Evolutionary conservation across 495 filamentous ascomycete species (phyloP).

Genomic region (Xylaria palmicola): DNA sequence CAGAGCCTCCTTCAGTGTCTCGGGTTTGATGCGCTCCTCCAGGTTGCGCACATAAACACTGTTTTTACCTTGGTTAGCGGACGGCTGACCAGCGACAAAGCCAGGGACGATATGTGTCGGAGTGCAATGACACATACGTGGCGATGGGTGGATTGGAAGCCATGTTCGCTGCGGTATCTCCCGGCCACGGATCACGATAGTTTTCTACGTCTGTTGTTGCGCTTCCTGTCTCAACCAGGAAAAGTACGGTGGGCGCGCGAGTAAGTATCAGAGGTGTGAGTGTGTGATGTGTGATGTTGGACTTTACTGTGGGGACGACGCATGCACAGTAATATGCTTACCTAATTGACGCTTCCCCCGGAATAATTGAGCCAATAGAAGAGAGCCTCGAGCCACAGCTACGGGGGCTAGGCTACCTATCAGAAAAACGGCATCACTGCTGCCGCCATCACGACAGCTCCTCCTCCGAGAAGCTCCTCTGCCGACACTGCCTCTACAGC

Average conservation of each 20-base stretch:
- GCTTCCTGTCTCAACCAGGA: no score
- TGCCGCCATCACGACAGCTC: slow-evolving; percentile 21
- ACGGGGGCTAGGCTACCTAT: no score
- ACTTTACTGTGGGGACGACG: no score
- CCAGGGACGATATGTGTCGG: slow-evolving; percentile 51
- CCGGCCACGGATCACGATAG: no score
- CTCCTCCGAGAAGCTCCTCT: slow-evolving; percentile 3
- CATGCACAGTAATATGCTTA: no score
- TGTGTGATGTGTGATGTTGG: no score
- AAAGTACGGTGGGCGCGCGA: no score
- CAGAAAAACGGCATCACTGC: slow-evolving; percentile 24
- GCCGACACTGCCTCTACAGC: not conserved
- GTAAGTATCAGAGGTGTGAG: no score
- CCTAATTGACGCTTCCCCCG: no score
- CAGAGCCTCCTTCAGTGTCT: slow-evolving; percentile 71
- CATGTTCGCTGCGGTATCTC: slow-evolving; percentile 29
- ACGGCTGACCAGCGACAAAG: slow-evolving; percentile 16
- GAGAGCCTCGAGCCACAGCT: not conserved
- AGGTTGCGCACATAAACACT: slow-evolving; percentile 83
- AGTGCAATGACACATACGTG: slow-evolving; percentile 68
- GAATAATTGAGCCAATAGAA: slow-evolving; percentile 12
- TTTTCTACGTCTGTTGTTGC: no score
- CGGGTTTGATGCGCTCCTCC: slow-evolving; percentile 86
- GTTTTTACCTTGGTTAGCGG: slow-evolving; percentile 26
- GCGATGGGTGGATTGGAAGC: slow-evolving; percentile 45